Percentiles rank a stretch among this genome's conserved stretches.
Conservation (phyloP, 106 monocot genomes). For the Dendrobium huoshanense region DNA sequence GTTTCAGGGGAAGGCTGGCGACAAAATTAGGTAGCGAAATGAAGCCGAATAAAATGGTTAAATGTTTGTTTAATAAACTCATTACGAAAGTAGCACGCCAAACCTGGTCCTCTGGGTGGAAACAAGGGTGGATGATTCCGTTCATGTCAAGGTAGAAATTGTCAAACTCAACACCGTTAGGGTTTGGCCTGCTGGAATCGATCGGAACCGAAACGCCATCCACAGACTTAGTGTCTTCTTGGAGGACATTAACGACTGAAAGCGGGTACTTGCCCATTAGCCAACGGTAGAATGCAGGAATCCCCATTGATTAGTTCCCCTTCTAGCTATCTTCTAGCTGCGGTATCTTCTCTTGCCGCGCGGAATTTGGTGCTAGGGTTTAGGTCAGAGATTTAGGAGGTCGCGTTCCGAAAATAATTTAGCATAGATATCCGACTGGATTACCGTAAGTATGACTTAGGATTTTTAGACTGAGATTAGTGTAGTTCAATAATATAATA, state of each 20-base stretch:
- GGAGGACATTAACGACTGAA: constrained; percentile 39
- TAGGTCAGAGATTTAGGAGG: too few relatives aligned
- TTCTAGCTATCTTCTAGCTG: not conserved
- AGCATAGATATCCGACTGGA: too few relatives aligned
- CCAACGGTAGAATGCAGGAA: constrained; percentile 58
- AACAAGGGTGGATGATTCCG: too few relatives aligned
- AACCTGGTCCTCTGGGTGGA: constrained; percentile 45
- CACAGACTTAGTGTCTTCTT: constrained; percentile 28
- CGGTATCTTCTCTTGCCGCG: too few relatives aligned
- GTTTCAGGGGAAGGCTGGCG: not conserved
- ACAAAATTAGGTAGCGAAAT: not conserved
- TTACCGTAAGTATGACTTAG: too few relatives aligned
- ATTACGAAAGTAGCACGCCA: not conserved
- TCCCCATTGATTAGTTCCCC: constrained; percentile 27
- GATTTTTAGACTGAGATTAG: too few relatives aligned
- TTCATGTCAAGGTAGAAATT: too few relatives aligned
- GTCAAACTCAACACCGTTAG: constrained; percentile 44
- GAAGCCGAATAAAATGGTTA: not conserved
- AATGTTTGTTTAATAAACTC: not conserved
- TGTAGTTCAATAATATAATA: too few relatives aligned
- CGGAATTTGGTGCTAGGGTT: too few relatives aligned
- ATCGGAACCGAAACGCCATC: constrained; percentile 24
- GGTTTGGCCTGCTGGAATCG: constrained; percentile 43
- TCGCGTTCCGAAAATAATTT: too few relatives aligned
- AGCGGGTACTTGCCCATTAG: constrained; percentile 51